Evolutionary conservation across 2,329 filamentous ascomycete genomes (phyloP).

Genomic region (Massarina eburnea): DNA sequence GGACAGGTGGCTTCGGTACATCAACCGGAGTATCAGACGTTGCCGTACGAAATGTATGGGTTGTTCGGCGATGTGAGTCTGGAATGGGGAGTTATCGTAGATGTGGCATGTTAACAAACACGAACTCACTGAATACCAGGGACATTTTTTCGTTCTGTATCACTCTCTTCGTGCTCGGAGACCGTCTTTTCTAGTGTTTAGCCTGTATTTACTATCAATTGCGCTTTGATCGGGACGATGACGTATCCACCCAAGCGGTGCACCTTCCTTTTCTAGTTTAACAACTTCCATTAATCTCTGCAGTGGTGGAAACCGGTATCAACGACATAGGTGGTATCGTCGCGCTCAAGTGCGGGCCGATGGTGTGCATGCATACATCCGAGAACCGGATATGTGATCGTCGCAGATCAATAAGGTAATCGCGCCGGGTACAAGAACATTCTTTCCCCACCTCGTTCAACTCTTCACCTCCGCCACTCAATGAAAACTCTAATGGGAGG

Average conservation of each 20-base stretch:
- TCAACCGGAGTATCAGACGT: not conserved
- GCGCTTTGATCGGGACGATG: too few species aligned
- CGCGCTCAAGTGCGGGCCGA: not conserved
- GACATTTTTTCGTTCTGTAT: too few species aligned
- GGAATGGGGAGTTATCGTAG: conserved; percentile 2
- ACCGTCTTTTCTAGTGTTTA: too few species aligned
- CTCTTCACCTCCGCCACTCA: not conserved
- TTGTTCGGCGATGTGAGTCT: not conserved
- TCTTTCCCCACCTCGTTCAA: not conserved
- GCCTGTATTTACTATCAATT: too few species aligned
- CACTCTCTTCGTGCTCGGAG: too few species aligned
- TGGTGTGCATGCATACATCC: conserved; percentile 1
- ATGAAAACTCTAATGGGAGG: not conserved
- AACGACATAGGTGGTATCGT: not conserved
- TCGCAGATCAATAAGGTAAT: not conserved
- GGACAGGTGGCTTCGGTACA: conserved; percentile 3
- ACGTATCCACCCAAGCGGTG: not conserved
- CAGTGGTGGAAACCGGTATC: not conserved
- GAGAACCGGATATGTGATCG: not conserved
- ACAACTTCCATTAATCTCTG: not conserved
- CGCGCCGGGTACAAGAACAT: not conserved
- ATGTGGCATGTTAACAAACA: not conserved
- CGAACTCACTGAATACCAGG: too few species aligned
- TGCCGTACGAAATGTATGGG: conserved; percentile 5
- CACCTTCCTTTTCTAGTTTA: not conserved